Evolutionary conservation across 1,284 basidiomycete genomes (phyloP).

Genomic region (Tilletiaria anomala): DNA sequence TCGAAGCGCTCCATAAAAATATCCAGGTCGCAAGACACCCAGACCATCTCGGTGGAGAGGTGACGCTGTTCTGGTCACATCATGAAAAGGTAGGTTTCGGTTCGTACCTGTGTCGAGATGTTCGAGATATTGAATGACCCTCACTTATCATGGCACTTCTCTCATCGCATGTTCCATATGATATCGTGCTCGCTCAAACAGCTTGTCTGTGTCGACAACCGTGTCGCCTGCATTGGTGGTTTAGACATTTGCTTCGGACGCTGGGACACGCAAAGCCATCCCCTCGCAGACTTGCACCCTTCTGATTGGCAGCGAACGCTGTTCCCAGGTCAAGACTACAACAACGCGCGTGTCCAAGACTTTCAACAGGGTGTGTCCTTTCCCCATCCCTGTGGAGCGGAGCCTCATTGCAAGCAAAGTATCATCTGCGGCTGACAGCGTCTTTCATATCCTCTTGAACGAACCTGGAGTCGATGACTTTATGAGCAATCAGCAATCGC

Average conservation of each 20-base stretch:
- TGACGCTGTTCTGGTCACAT: slow-evolving; percentile 26
- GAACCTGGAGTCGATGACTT: slow-evolving; percentile 67
- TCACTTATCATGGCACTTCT: not conserved
- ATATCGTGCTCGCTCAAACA: not conserved
- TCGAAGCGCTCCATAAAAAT: slow-evolving; percentile 71
- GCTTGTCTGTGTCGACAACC: slow-evolving; percentile 59
- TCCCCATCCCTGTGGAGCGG: no score
- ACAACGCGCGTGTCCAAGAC: slow-evolving; percentile 48
- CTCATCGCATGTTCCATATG: slow-evolving; percentile 32
- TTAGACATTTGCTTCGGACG: slow-evolving; percentile 85
- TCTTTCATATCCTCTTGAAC: slow-evolving; percentile 63
- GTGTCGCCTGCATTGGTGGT: slow-evolving; percentile 52
- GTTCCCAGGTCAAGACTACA: slow-evolving; percentile 77
- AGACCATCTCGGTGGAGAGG: slow-evolving; percentile 29
- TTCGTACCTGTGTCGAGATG: no score
- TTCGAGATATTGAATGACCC: no score
- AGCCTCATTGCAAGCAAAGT: no score
- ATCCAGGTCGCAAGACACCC: slow-evolving; percentile 55
- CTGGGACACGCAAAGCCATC: slow-evolving; percentile 53
- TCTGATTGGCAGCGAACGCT: slow-evolving; percentile 61
- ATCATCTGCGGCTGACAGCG: no score
- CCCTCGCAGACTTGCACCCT: slow-evolving; percentile 48
- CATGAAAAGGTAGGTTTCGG: slow-evolving; percentile 40
- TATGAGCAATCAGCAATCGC: slow-evolving; percentile 57
- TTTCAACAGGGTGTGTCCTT: no score